phyloP scores from a whole-genome alignment of 1,139 yeast species.

The Suhomyces yuchorum region DNA sequence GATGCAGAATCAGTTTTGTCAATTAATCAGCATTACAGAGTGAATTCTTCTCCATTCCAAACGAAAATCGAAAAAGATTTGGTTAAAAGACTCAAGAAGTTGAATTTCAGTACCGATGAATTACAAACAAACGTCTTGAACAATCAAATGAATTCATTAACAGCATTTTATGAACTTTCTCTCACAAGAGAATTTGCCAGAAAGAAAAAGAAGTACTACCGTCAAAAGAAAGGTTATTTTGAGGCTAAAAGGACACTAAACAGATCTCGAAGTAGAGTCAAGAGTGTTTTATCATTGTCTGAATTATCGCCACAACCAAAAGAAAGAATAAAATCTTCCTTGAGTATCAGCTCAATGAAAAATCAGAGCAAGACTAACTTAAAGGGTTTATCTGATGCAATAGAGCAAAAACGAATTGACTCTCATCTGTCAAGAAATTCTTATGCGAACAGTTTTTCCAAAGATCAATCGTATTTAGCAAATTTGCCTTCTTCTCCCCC shows the following conservation, averaged over 20 bases:
- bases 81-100: constrained; percentile 61
- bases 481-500: constrained; percentile 9
- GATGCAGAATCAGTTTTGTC: constrained; percentile 45
- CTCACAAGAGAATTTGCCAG: constrained; percentile 59
- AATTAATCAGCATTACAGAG: constrained; percentile 43
- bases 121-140: constrained; percentile 62
- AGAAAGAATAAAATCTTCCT: constrained; percentile 43
- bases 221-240: constrained; percentile 40
- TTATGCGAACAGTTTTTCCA: constrained; percentile 5
- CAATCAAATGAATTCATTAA: constrained; percentile 70
- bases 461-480: background rate
- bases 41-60: constrained; percentile 47
- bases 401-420: constrained; percentile 16
- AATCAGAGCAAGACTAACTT: constrained; percentile 19
- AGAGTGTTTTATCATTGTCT: constrained; percentile 40
- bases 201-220: constrained; percentile 37
- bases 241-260: constrained; percentile 45
- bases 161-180: constrained; percentile 83
- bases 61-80: constrained; percentile 66
- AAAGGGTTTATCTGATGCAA: constrained; percentile 12
- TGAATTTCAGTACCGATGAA: constrained; percentile 67
- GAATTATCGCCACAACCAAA: constrained; percentile 42
- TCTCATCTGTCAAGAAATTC: constrained; percentile 20
- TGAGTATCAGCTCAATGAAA: constrained; percentile 37
- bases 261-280: constrained; percentile 55